Conservation (phyloP, 202 grass and related monocot species). For the Tripidium arundinaceum region DNA sequence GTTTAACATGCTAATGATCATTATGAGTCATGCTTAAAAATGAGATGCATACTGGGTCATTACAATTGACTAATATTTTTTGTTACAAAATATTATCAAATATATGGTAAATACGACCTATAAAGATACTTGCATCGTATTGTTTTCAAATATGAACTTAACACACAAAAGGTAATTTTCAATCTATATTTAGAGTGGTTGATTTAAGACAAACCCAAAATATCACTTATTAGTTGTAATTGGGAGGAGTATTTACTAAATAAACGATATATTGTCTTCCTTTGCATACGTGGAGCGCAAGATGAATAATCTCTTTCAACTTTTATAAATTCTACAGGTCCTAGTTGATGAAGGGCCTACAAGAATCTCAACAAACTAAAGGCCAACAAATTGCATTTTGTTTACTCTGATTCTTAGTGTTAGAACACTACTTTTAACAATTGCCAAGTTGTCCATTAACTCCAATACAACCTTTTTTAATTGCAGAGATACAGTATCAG, state of each 20-base stretch:
- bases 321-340: not conserved
- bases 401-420: constrained; percentile 1
- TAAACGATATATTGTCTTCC: not conserved
- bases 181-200: not conserved
- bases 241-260: not conserved
- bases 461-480: not conserved
- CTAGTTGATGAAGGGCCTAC: not conserved
- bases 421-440: constrained; percentile 12
- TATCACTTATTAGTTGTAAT: not conserved
- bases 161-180: not conserved
- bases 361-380: not conserved
- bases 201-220: not conserved
- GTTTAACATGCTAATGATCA: too few species aligned
- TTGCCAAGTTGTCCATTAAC: constrained; percentile 3
- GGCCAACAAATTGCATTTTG: not conserved
- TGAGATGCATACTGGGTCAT: too few species aligned
- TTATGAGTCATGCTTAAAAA: too few species aligned
- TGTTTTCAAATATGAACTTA: too few species aligned
- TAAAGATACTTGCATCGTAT: not conserved
- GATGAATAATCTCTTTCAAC: not conserved
- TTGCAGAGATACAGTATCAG: constrained; percentile 27
- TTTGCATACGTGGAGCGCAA: not conserved
- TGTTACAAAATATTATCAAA: not conserved
- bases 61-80: not conserved
- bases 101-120: not conserved